Conservation (phyloP, 1,284 basidiomycete genomes). For the Cutaneotrichosporon cavernicola region DNA sequence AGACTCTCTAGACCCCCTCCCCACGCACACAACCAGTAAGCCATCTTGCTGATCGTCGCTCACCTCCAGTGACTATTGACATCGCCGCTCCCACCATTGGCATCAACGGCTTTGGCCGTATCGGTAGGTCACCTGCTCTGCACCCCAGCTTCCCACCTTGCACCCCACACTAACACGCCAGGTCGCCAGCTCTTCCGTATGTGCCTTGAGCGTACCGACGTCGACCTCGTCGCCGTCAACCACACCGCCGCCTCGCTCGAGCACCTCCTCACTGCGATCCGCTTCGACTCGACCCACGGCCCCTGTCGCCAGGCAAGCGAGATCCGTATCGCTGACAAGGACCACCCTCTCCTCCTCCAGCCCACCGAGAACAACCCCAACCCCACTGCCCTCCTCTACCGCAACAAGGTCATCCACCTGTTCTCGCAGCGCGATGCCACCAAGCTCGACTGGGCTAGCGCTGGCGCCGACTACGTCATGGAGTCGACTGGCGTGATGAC, state of each 20-base stretch:
- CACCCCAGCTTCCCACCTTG: neutral
- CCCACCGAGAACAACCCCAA: slow-evolving; percentile 38
- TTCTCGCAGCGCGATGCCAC: slow-evolving; percentile 49
- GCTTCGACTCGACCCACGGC: slow-evolving; percentile 54
- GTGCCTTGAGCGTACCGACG: slow-evolving; percentile 36
- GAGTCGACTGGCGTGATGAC: slow-evolving; percentile 52
- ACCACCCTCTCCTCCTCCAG: slow-evolving; percentile 41
- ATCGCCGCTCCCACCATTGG: slow-evolving; percentile 38
- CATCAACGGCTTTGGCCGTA: slow-evolving; percentile 55
- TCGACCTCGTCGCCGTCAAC: slow-evolving; percentile 52
- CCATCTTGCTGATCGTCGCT: neutral
- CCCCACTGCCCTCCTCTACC: slow-evolving; percentile 42
- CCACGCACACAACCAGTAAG: slow-evolving; percentile 12
- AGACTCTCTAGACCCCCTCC: neutral
- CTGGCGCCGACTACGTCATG: slow-evolving; percentile 51
- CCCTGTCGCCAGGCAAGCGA: slow-evolving; percentile 33
- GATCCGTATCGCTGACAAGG: slow-evolving; percentile 36
- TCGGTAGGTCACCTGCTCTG: slow-evolving; percentile 30
- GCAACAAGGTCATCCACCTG: slow-evolving; percentile 49
- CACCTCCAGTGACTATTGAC: slow-evolving; percentile 11
- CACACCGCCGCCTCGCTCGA: slow-evolving; percentile 52
- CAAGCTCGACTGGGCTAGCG: slow-evolving; percentile 48
- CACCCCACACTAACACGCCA: neutral
- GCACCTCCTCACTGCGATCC: slow-evolving; percentile 48
- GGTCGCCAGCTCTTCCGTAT: slow-evolving; percentile 40